Evolutionary conservation across 352 stramenopile species (phyloP), one percentile per base, ranked within the genome.

Genomic region (Globisporangium lucens): DNA sequence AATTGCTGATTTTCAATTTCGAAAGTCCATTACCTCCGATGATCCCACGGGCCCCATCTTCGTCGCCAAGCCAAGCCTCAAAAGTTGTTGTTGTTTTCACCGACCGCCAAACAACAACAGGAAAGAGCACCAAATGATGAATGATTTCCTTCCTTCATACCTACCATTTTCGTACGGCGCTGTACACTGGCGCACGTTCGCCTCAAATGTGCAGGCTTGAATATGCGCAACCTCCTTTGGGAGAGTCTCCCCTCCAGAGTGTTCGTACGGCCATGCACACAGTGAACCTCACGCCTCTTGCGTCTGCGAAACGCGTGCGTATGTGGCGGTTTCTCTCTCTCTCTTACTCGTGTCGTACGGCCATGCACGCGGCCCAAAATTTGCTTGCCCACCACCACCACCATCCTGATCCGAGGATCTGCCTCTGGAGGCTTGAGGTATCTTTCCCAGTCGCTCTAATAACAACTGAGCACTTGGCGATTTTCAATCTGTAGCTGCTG

Each of bases 181-280:
- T 56, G 49, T 33, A 27, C 49, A 29, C 49, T 56, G n/a, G 49
- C 10, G 49, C 12, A 22, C 10, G 49, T 12, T 1, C 22, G 13
- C 22, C 9, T 24, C 9, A 9, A n/a, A 57, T 8, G 15, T 47
- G 12, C 2, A 57, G n/a, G 27, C 27, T 57, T 57, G 24, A 36
- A 57, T 57, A 22, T 57, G 52, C 27, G 27, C 52, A 57, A 38
- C 52, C 49, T 56, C 27, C 22, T 29, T 33, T 33, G 15, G 49
- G 49, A 22, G 4, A 33, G 12, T n/a, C 41, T 47, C 13, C 41
- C 7, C 41, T 47, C 13, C 41, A 9, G 15, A 3, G 13, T 47
- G n/a, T n/a, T 57, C 52, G 24, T 57, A 57, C 52, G 24, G 52
- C 52, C 52, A 57, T 57, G 52, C 52, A 56, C 49, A 13, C 8